These are phyloP conservation scores for Coniochaeta ligniaria DNA, from an alignment of 2,329 filamentous ascomycete species.

Conservation along the genomic window DNA sequence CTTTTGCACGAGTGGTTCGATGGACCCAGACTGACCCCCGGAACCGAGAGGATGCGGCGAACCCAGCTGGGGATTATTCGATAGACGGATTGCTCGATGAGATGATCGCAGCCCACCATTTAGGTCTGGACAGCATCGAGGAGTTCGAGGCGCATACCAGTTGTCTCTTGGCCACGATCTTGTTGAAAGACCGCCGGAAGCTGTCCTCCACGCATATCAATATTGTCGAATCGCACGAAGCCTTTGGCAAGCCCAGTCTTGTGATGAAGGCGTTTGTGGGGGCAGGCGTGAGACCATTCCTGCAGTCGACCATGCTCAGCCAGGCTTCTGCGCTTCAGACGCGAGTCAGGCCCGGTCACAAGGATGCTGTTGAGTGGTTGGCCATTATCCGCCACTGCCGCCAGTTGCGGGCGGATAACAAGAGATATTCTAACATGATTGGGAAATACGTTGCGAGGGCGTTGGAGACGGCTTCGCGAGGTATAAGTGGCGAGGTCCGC, in stretches of 20 bases:
- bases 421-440: background rate
- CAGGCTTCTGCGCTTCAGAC: background rate
- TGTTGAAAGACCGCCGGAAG: background rate
- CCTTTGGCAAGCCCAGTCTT: background rate
- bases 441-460: background rate
- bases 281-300: background rate
- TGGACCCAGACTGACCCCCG: background rate
- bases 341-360: background rate
- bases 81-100: background rate
- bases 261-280: background rate
- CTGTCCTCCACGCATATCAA: background rate
- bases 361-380: background rate
- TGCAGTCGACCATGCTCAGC: background rate
- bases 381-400: background rate
- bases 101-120: background rate
- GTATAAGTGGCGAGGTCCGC: background rate
- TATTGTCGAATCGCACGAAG: background rate
- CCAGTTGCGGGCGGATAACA: background rate
- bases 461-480: background rate
- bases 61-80: background rate
- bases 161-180: background rate
- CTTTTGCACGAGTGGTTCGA: background rate
- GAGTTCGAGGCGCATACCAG: background rate
- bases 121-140: background rate
- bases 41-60: background rate